Conservation (phyloP, 352 stramenopile genomes). For the Pythium grandisporangium region DNA sequence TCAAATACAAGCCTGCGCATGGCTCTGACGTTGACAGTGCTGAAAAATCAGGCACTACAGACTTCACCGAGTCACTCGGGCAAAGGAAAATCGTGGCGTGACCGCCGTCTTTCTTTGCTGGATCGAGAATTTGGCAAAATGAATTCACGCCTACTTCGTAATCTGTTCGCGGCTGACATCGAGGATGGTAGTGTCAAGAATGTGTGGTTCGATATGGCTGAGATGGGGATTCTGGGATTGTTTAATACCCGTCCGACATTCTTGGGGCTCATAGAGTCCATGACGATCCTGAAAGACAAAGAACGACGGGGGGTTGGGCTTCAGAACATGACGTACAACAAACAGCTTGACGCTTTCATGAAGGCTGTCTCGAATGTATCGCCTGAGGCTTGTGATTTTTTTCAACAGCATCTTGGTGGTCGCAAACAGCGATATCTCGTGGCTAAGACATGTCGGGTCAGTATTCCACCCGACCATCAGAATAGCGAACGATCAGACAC, state of each 20-base stretch:
- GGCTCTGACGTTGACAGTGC: constrained; percentile 4
- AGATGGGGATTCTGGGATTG: constrained; percentile 48
- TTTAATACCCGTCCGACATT: constrained; percentile 59
- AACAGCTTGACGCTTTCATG: constrained; percentile 62
- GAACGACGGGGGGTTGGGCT: constrained; percentile 59
- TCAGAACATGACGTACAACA: constrained; percentile 76
- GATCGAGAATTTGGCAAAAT: constrained; percentile 13
- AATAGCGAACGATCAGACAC: no score
- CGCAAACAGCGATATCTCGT: constrained; percentile 38
- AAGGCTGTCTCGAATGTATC: constrained; percentile 44
- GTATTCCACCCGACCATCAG: no score
- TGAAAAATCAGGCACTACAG: background rate
- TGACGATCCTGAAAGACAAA: constrained; percentile 73
- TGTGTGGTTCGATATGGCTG: constrained; percentile 29
- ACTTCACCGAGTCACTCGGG: background rate
- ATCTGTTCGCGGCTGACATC: constrained; percentile 11
- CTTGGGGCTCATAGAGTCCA: constrained; percentile 53
- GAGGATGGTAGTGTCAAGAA: constrained; percentile 17
- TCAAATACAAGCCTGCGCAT: constrained; percentile 42
- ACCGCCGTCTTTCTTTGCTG: constrained; percentile 8
- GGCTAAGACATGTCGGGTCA: no score
- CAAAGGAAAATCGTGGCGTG: no score
- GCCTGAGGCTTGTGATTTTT: constrained; percentile 50
- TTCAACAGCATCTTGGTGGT: constrained; percentile 59
- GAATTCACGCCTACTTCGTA: constrained; percentile 8